Evolutionary conservation across 2,329 filamentous ascomycete genomes (phyloP).

Genomic region (Colletotrichum trifolii): DNA sequence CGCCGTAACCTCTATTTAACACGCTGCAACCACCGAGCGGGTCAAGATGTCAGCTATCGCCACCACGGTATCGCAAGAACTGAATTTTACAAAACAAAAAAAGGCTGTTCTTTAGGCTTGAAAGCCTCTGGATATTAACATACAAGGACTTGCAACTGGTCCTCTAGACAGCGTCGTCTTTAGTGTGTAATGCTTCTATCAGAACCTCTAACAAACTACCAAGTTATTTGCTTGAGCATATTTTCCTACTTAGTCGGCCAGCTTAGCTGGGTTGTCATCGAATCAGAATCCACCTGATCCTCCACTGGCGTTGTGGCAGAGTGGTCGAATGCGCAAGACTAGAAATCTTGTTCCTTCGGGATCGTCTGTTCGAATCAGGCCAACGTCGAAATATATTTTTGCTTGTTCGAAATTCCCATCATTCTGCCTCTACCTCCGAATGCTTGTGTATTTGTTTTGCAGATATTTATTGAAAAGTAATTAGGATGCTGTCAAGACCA

Average conservation of each 20-base stretch:
- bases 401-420: too few species aligned
- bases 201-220: background rate
- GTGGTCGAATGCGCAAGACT: conserved; percentile 28
- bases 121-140: too few species aligned
- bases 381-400: too few species aligned
- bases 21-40: too few species aligned
- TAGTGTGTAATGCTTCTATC: background rate
- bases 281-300: background rate
- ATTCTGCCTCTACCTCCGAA: background rate
- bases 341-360: conserved; percentile 29
- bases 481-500: too few species aligned
- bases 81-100: too few species aligned
- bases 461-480: too few species aligned
- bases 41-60: too few species aligned
- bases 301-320: conserved; percentile 15
- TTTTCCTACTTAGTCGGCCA: background rate
- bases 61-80: too few species aligned
- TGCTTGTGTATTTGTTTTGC: too few species aligned
- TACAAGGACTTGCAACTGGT: background rate
- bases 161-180: background rate
- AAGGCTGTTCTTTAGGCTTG: too few species aligned
- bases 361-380: conserved; percentile 27
- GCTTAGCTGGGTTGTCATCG: accelerated
- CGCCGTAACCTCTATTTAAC: too few species aligned
- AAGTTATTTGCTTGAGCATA: background rate